Percentiles rank a stretch among this genome's conserved stretches.
Evolutionary conservation across 2,329 filamentous ascomycete species (phyloP).

Genomic region (Pezicula carpinea): DNA sequence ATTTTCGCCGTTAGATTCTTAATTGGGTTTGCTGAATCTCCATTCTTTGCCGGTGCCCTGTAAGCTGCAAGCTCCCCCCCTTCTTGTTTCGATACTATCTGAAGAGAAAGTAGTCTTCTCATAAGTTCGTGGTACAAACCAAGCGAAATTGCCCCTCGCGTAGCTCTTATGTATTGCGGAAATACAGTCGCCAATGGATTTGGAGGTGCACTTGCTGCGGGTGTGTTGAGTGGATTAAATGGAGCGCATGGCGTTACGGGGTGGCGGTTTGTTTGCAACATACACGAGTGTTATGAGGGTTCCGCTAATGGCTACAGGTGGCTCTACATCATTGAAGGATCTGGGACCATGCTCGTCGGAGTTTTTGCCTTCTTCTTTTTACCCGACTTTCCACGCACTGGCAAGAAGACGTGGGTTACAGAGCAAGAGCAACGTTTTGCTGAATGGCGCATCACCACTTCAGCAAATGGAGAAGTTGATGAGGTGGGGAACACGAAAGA

Average conservation of each 20-base stretch:
- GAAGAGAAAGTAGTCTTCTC: conserved; percentile 30
- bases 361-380: conserved; percentile 3
- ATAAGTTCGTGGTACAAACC: conserved; percentile 39
- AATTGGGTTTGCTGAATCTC: conserved; percentile 28
- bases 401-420: conserved; percentile 34
- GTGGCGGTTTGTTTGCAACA: conserved; percentile 1
- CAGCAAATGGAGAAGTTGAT: conserved; percentile 58
- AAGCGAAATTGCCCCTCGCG: conserved; percentile 39
- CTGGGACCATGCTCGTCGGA: conserved; percentile 9
- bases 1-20: conserved; percentile 27
- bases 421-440: conserved; percentile 37
- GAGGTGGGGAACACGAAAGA: conserved; percentile 47
- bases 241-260: conserved; percentile 3
- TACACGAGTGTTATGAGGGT: too few relatives aligned
- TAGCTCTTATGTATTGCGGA: conserved; percentile 23
- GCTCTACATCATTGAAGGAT: conserved; percentile 16
- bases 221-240: conserved; percentile 25
- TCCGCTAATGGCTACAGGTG: too few relatives aligned
- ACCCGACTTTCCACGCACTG: conserved; percentile 7
- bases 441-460: conserved; percentile 51
- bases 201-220: conserved; percentile 35
- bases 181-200: conserved; percentile 36
- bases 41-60: conserved; percentile 44
- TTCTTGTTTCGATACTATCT: background rate
- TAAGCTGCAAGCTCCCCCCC: conserved; percentile 25